Conservation (phyloP, 805 yeast genomes). For the Candida tallmaniae region DNA sequence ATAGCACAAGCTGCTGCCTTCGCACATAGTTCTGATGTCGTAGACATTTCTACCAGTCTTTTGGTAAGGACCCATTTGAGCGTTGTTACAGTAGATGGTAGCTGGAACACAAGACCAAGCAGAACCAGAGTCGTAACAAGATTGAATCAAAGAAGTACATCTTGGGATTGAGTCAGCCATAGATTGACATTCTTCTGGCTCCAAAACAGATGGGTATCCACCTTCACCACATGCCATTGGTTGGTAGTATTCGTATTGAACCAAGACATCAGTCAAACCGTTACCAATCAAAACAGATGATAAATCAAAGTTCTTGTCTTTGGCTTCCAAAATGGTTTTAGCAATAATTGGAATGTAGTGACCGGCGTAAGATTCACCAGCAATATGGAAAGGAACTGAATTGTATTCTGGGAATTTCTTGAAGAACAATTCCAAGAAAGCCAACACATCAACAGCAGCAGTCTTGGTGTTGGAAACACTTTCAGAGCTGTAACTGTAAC, state of each 20-base stretch:
- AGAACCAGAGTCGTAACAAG: constrained; percentile 72
- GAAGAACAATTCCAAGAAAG: constrained; percentile 34
- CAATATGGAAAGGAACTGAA: constrained; percentile 29
- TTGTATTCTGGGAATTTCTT: constrained; percentile 30
- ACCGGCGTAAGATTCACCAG: constrained; percentile 45
- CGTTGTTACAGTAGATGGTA: constrained; percentile 80
- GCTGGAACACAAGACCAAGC: constrained; percentile 92
- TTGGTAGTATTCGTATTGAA: constrained; percentile 73
- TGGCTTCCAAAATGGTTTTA: constrained; percentile 37
- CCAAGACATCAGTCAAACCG: constrained; percentile 82
- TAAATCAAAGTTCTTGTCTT: constrained; percentile 46
- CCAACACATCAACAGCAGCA: constrained; percentile 32
- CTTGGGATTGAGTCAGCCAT: constrained; percentile 64
- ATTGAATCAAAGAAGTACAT: constrained; percentile 68
- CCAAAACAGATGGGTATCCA: constrained; percentile 71
- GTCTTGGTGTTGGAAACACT: constrained; percentile 28
- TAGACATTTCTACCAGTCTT: constrained; percentile 86
- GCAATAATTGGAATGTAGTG: constrained; percentile 46
- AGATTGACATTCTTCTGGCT: constrained; percentile 61
- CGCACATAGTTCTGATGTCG: constrained; percentile 80
- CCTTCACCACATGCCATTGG: constrained; percentile 96
- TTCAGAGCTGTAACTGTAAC: constrained; percentile 28
- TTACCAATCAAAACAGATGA: constrained; percentile 86
- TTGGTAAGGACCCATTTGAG: constrained; percentile 76
- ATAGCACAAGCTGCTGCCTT: constrained; percentile 68